Base-by-base conservation (phyloP, 192 early-diverging fungal species). In the Spinellus fusiger region DNA sequence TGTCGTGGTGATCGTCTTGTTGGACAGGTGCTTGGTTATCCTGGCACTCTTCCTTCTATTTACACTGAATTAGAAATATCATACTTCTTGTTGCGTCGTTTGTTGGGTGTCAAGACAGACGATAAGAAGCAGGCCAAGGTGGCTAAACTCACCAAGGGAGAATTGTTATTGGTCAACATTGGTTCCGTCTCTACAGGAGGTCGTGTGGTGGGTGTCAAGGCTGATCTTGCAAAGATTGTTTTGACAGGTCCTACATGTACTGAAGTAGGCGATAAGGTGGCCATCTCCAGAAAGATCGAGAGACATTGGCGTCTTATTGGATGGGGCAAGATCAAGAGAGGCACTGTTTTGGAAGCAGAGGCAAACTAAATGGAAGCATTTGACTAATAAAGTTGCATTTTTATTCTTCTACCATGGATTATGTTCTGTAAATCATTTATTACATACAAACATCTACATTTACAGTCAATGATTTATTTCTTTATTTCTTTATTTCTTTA, bases 241-340 rank as follows among this genome's bases (percentile, higher is more conserved):
- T 83, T 99, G 52, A 92, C 83, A 38, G 85, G 84, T 61, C 89
- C 94, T 13, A 88, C 94, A 27, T 99, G 97, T 79, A 94, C 95
- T 40, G 96, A 99, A 70, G 80, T 89, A 27, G 90, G 88, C 54
- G 95, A 98, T 67, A 98, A 94, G 80, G 92, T 99, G 62, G 94
- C 97, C 2, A 74, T 98, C 38, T 93, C 90, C 55, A 76, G 97
- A 73, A 87, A 94, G 77, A 97, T 98, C 71, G 94, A 96, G 65
- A 91, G 92, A 77, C 91, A 95, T 77, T 99, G 97, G 97, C 91
- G 91, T 77, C 82, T 98, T 73, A 96, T 98, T 76, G 96, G 96
- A 64, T 98, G 96, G 96, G 96, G 95, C 64, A 91, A 85, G 65
- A 96, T 98, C 74, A 90, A 87, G 70, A 86, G 89, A 59, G 94